Conservation (phyloP, 208 protist genomes). For the Trypanosoma congolense region DNA sequence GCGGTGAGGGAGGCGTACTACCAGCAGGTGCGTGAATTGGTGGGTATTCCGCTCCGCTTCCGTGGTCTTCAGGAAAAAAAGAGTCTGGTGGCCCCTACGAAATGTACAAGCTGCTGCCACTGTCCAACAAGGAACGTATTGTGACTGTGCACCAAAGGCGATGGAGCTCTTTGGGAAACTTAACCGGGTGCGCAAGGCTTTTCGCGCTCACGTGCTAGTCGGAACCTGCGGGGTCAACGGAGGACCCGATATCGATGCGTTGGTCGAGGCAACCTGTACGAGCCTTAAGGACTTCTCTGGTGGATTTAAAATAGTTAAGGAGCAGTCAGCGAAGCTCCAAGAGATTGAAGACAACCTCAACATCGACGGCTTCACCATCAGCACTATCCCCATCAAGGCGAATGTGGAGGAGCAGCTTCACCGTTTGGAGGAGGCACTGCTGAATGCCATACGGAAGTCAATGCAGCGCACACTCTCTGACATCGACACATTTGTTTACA, state of each 20-base stretch:
- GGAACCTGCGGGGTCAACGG: constrained; percentile 86
- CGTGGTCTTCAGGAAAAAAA: constrained; percentile 85
- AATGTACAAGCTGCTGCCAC: constrained; percentile 88
- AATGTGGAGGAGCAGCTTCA: constrained; percentile 91
- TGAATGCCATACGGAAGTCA: constrained; percentile 75
- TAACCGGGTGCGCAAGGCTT: constrained; percentile 78
- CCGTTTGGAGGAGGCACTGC: constrained; percentile 84
- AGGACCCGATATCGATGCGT: constrained; percentile 83
- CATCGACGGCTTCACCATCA: constrained; percentile 93
- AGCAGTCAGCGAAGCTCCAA: constrained; percentile 74
- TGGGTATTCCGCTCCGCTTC: constrained; percentile 91
- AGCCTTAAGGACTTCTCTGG: constrained; percentile 60
- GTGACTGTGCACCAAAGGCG: constrained; percentile 88
- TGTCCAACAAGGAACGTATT: constrained; percentile 81
- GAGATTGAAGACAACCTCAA: constrained; percentile 87
- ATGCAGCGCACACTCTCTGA: constrained; percentile 60
- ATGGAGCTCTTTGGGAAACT: constrained; percentile 91
- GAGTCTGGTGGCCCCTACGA: constrained; percentile 58
- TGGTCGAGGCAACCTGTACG: constrained; percentile 64
- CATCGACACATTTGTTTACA: constrained; percentile 87
- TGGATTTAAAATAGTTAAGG: constrained; percentile 88
- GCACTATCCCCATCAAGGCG: constrained; percentile 87
- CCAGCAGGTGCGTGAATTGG: constrained; percentile 92
- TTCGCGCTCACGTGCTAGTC: constrained; percentile 82
- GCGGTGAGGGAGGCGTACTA: constrained; percentile 94